Base-by-base conservation (phyloP, 257 asterid genomes). In the Solanum lignicaule region DNA sequence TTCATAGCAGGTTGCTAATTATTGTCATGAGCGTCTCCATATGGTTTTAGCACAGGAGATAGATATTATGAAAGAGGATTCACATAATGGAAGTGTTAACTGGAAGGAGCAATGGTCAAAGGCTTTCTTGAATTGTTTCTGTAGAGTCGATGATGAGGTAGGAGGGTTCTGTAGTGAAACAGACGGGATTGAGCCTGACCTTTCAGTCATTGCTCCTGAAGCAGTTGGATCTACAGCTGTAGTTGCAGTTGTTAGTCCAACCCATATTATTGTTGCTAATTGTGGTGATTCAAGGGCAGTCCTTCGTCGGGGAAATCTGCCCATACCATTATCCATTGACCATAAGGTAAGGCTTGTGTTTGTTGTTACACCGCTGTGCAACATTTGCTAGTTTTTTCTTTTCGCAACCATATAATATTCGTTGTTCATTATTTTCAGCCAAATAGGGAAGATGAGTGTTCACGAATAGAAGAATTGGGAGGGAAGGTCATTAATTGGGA, bases 271-370 rank as follows among this genome's bases (percentile, higher is more conserved):
- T 31, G 99, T 96, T 58, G 98, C 98, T 1, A 96, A 96, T 84
- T 95, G 98, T 87, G 99, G 99, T 7, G 99, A 96, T 92, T 96
- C 99, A 4, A 93, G 98, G 91, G 98, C 97, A 32, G 98, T 96
- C 76, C 87, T 96, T 85, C 87, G 91, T 90, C 93, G 96, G 79
- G 98, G 95, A 79, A 95, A 94, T 88, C 90, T 66, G 5, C 93
- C 98, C 29, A 41, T 94, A 90, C 93, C 98, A 8, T 86, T 95
- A 73, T 94, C 99, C 5, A 65, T 92, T 7, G 99, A 96, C 88
- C 99, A 96, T 88, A 95, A 94, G 89, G 99, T 94, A 89, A 84
- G 92, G 69, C 39, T 87, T 58, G 21, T 33, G 38, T 31, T 27
- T 82, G 25, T 25, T 1, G 16, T 66, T 43, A 23, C n/a, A 9